Evolutionary conservation across 768 basidiomycete species (phyloP).

Genomic region (Glaciozyma antarctica): DNA sequence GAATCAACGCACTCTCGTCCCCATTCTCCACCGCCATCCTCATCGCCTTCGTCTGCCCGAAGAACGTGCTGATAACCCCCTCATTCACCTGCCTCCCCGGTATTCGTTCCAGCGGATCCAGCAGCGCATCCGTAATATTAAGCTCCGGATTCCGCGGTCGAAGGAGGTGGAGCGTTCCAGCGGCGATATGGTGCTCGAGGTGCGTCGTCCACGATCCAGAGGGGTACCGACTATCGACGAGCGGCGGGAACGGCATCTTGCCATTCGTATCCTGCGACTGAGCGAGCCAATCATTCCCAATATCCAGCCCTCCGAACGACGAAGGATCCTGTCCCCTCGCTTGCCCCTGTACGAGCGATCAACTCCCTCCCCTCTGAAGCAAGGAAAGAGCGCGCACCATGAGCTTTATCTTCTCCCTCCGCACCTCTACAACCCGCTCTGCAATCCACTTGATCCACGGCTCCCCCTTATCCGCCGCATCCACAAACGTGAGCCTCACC

Average conservation of each 20-base stretch:
- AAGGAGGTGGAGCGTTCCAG: slow-evolving; percentile 3
- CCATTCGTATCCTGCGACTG: slow-evolving; percentile 7
- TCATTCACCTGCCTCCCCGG: slow-evolving; percentile 29
- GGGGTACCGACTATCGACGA: neutral
- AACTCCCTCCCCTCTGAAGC: neutral
- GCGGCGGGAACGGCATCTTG: slow-evolving; percentile 7
- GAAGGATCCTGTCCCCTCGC: neutral
- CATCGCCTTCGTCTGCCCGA: slow-evolving; percentile 33
- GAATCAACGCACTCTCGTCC: slow-evolving; percentile 32
- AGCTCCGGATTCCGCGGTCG: neutral
- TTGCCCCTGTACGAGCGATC: slow-evolving; percentile 3
- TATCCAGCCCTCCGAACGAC: slow-evolving; percentile 5
- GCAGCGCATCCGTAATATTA: slow-evolving; percentile 22
- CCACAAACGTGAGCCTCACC: slow-evolving; percentile 33
- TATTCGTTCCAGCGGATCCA: slow-evolving; percentile 30
- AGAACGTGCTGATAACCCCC: slow-evolving; percentile 33
- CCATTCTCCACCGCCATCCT: slow-evolving; percentile 28
- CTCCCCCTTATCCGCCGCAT: slow-evolving; percentile 30
- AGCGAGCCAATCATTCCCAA: slow-evolving; percentile 10
- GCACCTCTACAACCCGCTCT: slow-evolving; percentile 29
- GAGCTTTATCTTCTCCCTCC: slow-evolving; percentile 1
- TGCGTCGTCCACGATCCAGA: slow-evolving; percentile 30
- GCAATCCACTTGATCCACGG: slow-evolving; percentile 34
- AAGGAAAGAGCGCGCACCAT: slow-evolving; percentile 4
- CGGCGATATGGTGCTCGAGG: slow-evolving; percentile 24